Evolutionary conservation across 139 green algal genomes (phyloP), one percentile per base, ranked within the genome.

Genomic region (Trebouxia sp.): DNA sequence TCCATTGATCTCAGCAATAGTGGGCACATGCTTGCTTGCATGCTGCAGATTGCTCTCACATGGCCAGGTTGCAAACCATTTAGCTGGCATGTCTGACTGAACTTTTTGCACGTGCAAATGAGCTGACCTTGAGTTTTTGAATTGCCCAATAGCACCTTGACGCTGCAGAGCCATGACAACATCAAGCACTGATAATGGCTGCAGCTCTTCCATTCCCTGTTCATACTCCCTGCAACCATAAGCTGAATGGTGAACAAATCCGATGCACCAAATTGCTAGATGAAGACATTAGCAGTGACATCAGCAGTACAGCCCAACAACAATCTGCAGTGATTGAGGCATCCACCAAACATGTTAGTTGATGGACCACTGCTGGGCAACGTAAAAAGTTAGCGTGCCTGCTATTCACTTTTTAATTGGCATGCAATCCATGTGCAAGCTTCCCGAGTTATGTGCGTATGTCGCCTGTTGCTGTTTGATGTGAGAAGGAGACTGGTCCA

Each of bases 201-300:
- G 32, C 32, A 72, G 32, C 32, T 72, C 62, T 6, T 72, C 62
- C 62, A 72, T 72, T 4, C 62, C 62, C n/a, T 72, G 32, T 35
- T 72, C 62, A 72, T 72, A 72, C 32, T 72, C 62, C 62, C 62
- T 72, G 35, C 20, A n/a, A n/a, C n/a, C n/a, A n/a, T n/a, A n/a
- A n/a, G n/a, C n/a, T n/a, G n/a, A n/a, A n/a, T n/a, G n/a, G n/a
- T n/a, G n/a, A n/a, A n/a, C n/a, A n/a, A n/a, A n/a, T n/a, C n/a
- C 22, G 5, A 62, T 7, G 28, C 10, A 15, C 9, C 6, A 22
- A 28, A n/a, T 8, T 26, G 10, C 51, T 28, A 28, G 51, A 62
- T 22, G 5, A 28, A 65, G 10, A 35, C 12, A 5, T 28, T 1
- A 28, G 15, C 7, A 22, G 28, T 30, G 1, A 32, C 30, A n/a